Evolutionary conservation across 2,329 filamentous ascomycete genomes (phyloP).

Genomic region (Diaporthe ilicicola): DNA sequence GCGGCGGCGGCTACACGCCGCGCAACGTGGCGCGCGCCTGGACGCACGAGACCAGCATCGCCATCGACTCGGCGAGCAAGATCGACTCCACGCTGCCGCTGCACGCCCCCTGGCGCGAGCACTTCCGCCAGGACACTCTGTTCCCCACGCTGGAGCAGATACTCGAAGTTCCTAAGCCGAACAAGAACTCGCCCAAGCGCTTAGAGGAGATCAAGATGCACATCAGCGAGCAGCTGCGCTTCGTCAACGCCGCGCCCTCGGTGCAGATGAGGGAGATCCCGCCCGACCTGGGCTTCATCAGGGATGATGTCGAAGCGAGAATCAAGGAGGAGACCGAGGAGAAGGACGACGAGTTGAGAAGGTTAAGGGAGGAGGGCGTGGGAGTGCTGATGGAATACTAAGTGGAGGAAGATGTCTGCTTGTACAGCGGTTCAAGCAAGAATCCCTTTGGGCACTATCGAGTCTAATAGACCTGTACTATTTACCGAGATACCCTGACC

Average conservation of each 20-base stretch:
- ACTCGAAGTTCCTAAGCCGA: conserved; percentile 73
- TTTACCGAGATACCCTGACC: neutral
- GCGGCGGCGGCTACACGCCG: conserved; percentile 95
- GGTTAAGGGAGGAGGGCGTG: conserved; percentile 63
- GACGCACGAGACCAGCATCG: conserved; percentile 95
- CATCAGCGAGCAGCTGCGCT: conserved; percentile 85
- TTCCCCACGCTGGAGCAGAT: conserved; percentile 86
- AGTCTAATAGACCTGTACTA: neutral
- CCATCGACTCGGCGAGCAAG: conserved; percentile 76
- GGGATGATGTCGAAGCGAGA: conserved; percentile 74
- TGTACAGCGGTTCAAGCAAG: neutral
- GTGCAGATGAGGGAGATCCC: conserved; percentile 86
- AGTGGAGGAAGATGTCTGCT: neutral
- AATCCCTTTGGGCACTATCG: neutral
- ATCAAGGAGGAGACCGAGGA: conserved; percentile 72
- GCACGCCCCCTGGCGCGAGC: conserved; percentile 85
- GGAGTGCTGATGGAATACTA: conserved; percentile 65
- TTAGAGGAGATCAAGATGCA: conserved; percentile 79
- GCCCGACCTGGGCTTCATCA: conserved; percentile 74
- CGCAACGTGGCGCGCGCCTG: conserved; percentile 96
- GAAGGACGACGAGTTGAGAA: conserved; percentile 61
- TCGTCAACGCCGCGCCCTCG: conserved; percentile 84
- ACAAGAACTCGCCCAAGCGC: conserved; percentile 81
- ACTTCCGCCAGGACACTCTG: conserved; percentile 87
- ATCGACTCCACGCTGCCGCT: conserved; percentile 78